Evolutionary conservation across 805 yeast species (phyloP).

Genomic region (Candida vartiovaarae): DNA sequence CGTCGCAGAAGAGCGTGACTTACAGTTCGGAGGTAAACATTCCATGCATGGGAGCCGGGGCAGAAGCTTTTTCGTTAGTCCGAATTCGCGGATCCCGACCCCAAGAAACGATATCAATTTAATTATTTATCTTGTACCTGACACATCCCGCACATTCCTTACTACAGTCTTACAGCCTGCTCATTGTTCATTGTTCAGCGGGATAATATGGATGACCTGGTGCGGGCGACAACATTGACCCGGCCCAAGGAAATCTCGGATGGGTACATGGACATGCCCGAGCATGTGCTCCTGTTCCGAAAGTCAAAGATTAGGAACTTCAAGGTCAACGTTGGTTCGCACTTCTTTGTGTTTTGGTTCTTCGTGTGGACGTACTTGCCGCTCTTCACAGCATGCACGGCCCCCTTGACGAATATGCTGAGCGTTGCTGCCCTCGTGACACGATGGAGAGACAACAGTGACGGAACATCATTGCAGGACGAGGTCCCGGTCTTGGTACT

Average conservation of each 20-base stretch:
- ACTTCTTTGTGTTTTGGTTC: slow-evolving; percentile 44
- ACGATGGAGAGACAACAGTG: slow-evolving; percentile 46
- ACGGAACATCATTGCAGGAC: slow-evolving; percentile 27
- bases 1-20: background rate
- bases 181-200: too few relatives aligned
- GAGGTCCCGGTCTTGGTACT: slow-evolving; percentile 40
- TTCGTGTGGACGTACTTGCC: slow-evolving; percentile 64
- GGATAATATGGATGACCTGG: too few relatives aligned
- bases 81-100: too few relatives aligned
- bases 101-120: too few relatives aligned
- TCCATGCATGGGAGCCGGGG: background rate
- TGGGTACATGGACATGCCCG: slow-evolving; percentile 4
- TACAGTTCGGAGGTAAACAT: background rate
- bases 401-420: slow-evolving; percentile 71
- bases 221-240: too few relatives aligned
- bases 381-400: slow-evolving; percentile 66
- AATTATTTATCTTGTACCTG: too few relatives aligned
- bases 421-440: slow-evolving; percentile 67
- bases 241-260: too few relatives aligned
- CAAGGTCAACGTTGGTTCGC: slow-evolving; percentile 13
- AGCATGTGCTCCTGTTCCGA: too few relatives aligned
- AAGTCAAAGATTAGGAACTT: background rate
- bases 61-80: too few relatives aligned
- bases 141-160: too few relatives aligned
- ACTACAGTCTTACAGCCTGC: too few relatives aligned